Evolutionary conservation across 2,329 filamentous ascomycete genomes (phyloP).

Genomic region (Xylaria sp.): DNA sequence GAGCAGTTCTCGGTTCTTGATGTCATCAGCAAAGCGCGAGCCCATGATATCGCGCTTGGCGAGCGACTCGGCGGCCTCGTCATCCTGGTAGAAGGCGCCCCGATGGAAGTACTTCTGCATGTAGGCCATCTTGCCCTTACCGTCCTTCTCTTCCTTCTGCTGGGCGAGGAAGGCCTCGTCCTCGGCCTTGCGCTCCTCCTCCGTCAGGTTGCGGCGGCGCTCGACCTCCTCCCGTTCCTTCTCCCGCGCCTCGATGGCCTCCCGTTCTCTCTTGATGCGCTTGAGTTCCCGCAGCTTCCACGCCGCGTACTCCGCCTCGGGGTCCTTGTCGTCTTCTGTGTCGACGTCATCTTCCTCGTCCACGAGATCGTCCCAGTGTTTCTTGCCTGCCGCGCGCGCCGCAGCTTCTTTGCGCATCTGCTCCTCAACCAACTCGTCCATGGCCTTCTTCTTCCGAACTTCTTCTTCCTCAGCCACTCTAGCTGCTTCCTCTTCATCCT

Average conservation of each 20-base stretch:
- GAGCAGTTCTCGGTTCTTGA: slow-evolving; percentile 81
- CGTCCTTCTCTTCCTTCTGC: slow-evolving; percentile 82
- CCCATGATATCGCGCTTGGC: slow-evolving; percentile 88
- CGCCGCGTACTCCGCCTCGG: slow-evolving; percentile 86
- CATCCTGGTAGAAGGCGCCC: slow-evolving; percentile 92
- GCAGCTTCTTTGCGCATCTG: slow-evolving; percentile 85
- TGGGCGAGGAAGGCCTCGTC: slow-evolving; percentile 80
- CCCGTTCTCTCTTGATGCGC: slow-evolving; percentile 86
- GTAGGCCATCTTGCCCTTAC: slow-evolving; percentile 82
- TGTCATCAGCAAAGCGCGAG: slow-evolving; percentile 81
- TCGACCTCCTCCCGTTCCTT: slow-evolving; percentile 89
- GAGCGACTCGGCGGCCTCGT: slow-evolving; percentile 78
- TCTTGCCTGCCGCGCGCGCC: slow-evolving; percentile 78
- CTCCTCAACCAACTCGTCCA: slow-evolving; percentile 85
- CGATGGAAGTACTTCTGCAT: slow-evolving; percentile 98
- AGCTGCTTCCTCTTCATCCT: slow-evolving; percentile 38
- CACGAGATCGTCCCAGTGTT: slow-evolving; percentile 85
- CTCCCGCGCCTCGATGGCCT: slow-evolving; percentile 85
- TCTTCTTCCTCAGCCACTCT: slow-evolving; percentile 51
- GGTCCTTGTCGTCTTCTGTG: slow-evolving; percentile 87
- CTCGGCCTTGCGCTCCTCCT: slow-evolving; percentile 85
- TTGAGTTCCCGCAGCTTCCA: slow-evolving; percentile 95
- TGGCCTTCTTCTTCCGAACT: slow-evolving; percentile 73
- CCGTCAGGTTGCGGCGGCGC: slow-evolving; percentile 84
- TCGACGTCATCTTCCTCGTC: slow-evolving; percentile 80